These are phyloP conservation scores for Annulohypoxylon stygium DNA, from an alignment of 495 filamentous ascomycete genomes.

Conservation along the genomic window DNA sequence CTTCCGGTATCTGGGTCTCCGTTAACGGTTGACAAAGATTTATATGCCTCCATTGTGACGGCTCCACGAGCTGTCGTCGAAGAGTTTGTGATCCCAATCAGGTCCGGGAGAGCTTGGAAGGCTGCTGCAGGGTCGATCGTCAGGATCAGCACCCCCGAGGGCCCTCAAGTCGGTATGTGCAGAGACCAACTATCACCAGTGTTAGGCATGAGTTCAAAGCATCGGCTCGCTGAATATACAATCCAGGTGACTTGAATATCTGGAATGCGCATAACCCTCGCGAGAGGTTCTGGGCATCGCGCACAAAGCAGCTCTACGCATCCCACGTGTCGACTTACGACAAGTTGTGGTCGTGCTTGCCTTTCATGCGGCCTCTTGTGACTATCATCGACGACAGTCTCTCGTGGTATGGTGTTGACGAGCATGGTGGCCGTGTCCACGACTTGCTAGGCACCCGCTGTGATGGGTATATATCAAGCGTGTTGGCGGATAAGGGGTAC, in stretches of 20 bases:
- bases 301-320: slow-evolving; percentile 81
- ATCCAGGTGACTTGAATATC: slow-evolving; percentile 77
- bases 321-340: slow-evolving; percentile 78
- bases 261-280: slow-evolving; percentile 81
- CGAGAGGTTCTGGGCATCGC: slow-evolving; percentile 82
- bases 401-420: slow-evolving; percentile 65
- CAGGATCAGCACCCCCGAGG: slow-evolving; percentile 77
- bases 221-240: slow-evolving; percentile 18
- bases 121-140: slow-evolving; percentile 73
- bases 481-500: slow-evolving; percentile 68
- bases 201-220: neutral
- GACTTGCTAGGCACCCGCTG: slow-evolving; percentile 83
- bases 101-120: slow-evolving; percentile 74
- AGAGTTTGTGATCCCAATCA: slow-evolving; percentile 63
- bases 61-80: slow-evolving; percentile 53
- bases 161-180: slow-evolving; percentile 72
- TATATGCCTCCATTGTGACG: slow-evolving; percentile 57
- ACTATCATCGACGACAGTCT: slow-evolving; percentile 79
- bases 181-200: neutral
- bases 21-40: slow-evolving; percentile 57
- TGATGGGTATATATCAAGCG: slow-evolving; percentile 78
- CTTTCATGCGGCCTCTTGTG: slow-evolving; percentile 78
- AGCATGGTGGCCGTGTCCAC: slow-evolving; percentile 71
- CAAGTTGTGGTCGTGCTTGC: slow-evolving; percentile 80
- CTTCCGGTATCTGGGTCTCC: slow-evolving; percentile 59